Evolutionary conservation across 1,284 basidiomycete genomes (phyloP).

Genomic region (Papiliotrema terrestris): DNA sequence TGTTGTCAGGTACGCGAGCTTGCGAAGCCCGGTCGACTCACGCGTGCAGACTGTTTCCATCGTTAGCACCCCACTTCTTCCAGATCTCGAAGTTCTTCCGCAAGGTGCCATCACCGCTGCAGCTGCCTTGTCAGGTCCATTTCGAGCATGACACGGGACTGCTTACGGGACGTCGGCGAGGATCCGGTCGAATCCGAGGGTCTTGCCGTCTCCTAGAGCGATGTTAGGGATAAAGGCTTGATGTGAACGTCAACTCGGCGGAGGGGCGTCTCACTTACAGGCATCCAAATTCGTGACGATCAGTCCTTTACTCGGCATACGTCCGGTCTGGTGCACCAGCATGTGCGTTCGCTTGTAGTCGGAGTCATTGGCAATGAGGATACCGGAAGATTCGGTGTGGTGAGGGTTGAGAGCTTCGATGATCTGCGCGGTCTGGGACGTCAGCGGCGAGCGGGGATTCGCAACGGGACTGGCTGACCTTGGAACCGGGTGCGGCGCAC

Average conservation of each 20-base stretch:
- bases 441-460: not conserved
- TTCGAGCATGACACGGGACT: not conserved
- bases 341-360: slow-evolving; percentile 94
- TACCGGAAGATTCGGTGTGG: slow-evolving; percentile 39
- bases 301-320: slow-evolving; percentile 85
- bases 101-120: slow-evolving; percentile 94
- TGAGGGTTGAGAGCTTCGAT: slow-evolving; percentile 50
- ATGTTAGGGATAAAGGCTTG: slow-evolving; percentile 71
- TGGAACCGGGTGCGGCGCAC: slow-evolving; percentile 99
- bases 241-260: not conserved
- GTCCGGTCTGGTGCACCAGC: slow-evolving; percentile 94
- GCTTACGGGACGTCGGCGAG: slow-evolving; percentile 87
- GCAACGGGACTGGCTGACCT: slow-evolving; percentile 54
- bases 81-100: slow-evolving; percentile 95
- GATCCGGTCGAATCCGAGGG: slow-evolving; percentile 84
- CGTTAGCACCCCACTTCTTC: slow-evolving; percentile 84
- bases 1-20: not conserved
- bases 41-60: slow-evolving; percentile 88
- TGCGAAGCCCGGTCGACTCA: slow-evolving; percentile 48
- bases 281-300: slow-evolving; percentile 97
- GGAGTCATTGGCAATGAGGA: slow-evolving; percentile 50
- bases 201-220: slow-evolving; percentile 49
- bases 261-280: slow-evolving; percentile 40
- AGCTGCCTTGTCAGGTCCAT: slow-evolving; percentile 20
- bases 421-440: slow-evolving; percentile 42